Percentiles rank a stretch among this genome's conserved stretches.
These are phyloP conservation scores for Candolleomyces efflorescens DNA, from an alignment of 768 basidiomycete genomes.

Conservation along the genomic window DNA sequence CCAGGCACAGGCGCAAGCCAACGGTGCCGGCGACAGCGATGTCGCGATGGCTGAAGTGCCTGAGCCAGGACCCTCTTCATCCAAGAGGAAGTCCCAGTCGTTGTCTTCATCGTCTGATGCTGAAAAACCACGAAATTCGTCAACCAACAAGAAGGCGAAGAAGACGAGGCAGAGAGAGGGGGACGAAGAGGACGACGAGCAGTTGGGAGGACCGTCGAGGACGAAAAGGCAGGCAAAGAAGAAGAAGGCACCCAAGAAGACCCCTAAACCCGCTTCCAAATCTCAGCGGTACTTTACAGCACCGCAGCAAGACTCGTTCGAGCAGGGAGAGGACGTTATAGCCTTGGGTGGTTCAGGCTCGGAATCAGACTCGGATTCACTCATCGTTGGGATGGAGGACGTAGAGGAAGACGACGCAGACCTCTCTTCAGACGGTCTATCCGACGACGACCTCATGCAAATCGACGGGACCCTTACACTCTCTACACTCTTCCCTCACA, in stretches of 20 bases:
- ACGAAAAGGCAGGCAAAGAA: constrained; percentile 32
- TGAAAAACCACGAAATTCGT: constrained; percentile 15
- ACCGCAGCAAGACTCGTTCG: constrained; percentile 1
- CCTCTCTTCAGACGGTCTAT: constrained; percentile 7
- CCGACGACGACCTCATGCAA: constrained; percentile 33
- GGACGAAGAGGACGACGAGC: constrained; percentile 15
- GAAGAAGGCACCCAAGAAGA: constrained; percentile 27
- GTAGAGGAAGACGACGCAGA: constrained; percentile 1
- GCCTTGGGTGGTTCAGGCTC: not conserved
- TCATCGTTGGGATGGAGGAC: not conserved
- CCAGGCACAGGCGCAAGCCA: constrained; percentile 8
- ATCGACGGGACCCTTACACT: constrained; percentile 8
- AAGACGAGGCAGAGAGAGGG: constrained; percentile 37
- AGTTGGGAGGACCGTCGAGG: constrained; percentile 12
- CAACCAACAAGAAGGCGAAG: constrained; percentile 21
- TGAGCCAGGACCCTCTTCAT: not conserved
- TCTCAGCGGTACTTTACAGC: not conserved
- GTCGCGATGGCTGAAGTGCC: no score
- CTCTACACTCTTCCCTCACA: constrained; percentile 15
- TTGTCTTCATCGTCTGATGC: constrained; percentile 38
- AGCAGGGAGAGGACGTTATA: not conserved
- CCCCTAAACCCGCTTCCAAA: not conserved
- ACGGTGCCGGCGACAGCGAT: no score
- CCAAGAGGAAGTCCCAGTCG: constrained; percentile 18
- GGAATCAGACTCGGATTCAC: not conserved